Evolutionary conservation across 169 alveolate genomes (phyloP).

Genomic region (Plasmodium falciparum): DNA sequence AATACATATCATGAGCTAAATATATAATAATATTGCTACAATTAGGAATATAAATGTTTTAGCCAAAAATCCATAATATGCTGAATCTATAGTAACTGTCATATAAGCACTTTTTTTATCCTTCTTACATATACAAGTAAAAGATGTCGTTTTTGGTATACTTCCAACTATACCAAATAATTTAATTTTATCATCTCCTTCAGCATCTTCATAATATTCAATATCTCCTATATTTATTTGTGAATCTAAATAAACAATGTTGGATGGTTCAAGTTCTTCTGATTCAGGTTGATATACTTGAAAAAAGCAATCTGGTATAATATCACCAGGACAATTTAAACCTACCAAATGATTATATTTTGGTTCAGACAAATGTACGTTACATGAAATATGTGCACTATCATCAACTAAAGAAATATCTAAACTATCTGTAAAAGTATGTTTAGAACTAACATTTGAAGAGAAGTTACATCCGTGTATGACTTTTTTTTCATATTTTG

Average conservation of each 20-base stretch:
- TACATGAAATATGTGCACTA: conserved; percentile 34
- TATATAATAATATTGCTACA: conserved; percentile 21
- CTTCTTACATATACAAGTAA: conserved; percentile 43
- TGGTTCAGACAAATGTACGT: conserved; percentile 5
- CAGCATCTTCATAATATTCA: conserved; percentile 47
- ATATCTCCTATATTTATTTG: conserved; percentile 53
- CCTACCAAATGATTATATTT: conserved; percentile 46
- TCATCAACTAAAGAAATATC: conserved; percentile 10
- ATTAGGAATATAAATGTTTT: conserved; percentile 28
- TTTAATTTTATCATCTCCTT: conserved; percentile 22
- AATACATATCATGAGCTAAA: neutral
- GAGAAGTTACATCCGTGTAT: conserved; percentile 66
- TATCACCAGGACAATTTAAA: conserved; percentile 47
- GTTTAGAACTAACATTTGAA: neutral
- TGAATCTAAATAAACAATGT: conserved; percentile 48
- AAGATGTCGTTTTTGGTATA: conserved; percentile 38
- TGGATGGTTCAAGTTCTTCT: conserved; percentile 35
- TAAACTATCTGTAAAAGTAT: conserved; percentile 23
- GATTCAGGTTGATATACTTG: conserved; percentile 41
- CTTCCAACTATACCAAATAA: conserved; percentile 52
- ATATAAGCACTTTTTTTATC: conserved; percentile 46
- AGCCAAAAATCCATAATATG: conserved; percentile 42
- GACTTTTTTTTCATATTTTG: conserved; percentile 24
- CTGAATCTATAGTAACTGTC: conserved; percentile 46
- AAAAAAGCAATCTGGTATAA: conserved; percentile 44